Evolutionary conservation across 257 asterid genomes (phyloP), one percentile per base, ranked within the genome.

Genomic region (Fraxinus cuspidata): DNA sequence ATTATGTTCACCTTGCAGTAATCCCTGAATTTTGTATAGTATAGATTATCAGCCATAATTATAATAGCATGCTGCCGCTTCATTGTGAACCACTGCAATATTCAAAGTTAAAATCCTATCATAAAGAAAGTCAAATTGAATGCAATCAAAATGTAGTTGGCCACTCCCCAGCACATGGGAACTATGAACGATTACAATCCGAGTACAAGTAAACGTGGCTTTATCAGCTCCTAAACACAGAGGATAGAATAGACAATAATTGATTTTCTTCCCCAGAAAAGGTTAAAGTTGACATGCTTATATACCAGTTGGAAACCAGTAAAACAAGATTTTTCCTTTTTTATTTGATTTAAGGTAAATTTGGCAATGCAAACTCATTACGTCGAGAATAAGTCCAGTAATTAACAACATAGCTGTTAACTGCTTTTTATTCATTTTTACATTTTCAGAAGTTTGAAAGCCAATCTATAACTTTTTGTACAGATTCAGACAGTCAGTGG

Each of bases 41-140:
- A 91, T 49, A 91, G 91, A 80, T 66, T 53, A 66, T 91, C 96
- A 65, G 96, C 96, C 86, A 82, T 86, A 66, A 81, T 73, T 68
- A 90, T 75, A 66, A 86, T 70, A 74, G 96, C 94, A 74, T 91
- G 96, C 78, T 91, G 91, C 74, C 96, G 88, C 82, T 91, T 91
- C 96, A 91, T 82, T 27, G 96, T 91, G 83, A 91, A 91, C 96
- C 96, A 91, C 94, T 91, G 90, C 80, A 87, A 72, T 28, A 73
- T 86, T 74, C 65, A 71, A 81, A 81, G 60, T 21, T 72, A 27
- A 73, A 64, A 40, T 75, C 65, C 44, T 49, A 80, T 83, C 68
- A 78, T 8, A 32, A 72, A 71, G 42, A 74, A 82, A 38, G 76
- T 70, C 82, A 65, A 76, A 66, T 71, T 34, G 32, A 71, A 70